Evolutionary conservation across 2,329 filamentous ascomycete genomes (phyloP).

Genomic region (Alternaria sp.): DNA sequence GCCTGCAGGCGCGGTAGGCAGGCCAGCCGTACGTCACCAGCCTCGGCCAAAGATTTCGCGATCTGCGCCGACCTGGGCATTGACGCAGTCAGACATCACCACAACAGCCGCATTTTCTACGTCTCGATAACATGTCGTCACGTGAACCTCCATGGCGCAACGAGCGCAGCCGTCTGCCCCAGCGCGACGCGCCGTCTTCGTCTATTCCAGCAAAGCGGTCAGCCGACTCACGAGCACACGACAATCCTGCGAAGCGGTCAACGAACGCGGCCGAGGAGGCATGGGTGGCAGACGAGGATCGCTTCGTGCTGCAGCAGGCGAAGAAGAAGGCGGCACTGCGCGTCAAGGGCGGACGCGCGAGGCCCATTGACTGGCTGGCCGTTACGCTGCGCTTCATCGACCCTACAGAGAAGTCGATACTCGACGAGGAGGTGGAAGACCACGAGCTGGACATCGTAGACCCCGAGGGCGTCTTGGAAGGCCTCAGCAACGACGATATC

Average conservation of each 20-base stretch:
- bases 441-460: conserved; percentile 77
- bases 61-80: neutral
- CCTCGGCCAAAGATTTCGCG: conserved; percentile 27
- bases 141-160: conserved; percentile 48
- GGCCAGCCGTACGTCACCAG: conserved; percentile 31
- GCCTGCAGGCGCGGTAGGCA: conserved; percentile 15
- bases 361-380: conserved; percentile 91
- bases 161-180: conserved; percentile 28
- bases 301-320: conserved; percentile 93
- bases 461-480: conserved; percentile 82
- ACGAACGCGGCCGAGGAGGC: conserved; percentile 59
- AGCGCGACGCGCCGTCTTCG: conserved; percentile 33
- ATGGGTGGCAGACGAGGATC: conserved; percentile 94
- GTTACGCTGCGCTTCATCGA: conserved; percentile 92
- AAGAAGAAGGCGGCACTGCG: conserved; percentile 98
- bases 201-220: conserved; percentile 55
- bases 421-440: conserved; percentile 86
- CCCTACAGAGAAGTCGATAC: conserved; percentile 72
- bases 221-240: conserved; percentile 54
- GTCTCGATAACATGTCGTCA: conserved; percentile 35
- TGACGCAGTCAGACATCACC: neutral
- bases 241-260: conserved; percentile 52
- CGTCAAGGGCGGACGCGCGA: conserved; percentile 88
- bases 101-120: neutral
- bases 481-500: conserved; percentile 72